These are phyloP conservation scores for Coleophoma cylindrospora DNA, from an alignment of 2,329 filamentous ascomycete genomes.

Conservation along the genomic window DNA sequence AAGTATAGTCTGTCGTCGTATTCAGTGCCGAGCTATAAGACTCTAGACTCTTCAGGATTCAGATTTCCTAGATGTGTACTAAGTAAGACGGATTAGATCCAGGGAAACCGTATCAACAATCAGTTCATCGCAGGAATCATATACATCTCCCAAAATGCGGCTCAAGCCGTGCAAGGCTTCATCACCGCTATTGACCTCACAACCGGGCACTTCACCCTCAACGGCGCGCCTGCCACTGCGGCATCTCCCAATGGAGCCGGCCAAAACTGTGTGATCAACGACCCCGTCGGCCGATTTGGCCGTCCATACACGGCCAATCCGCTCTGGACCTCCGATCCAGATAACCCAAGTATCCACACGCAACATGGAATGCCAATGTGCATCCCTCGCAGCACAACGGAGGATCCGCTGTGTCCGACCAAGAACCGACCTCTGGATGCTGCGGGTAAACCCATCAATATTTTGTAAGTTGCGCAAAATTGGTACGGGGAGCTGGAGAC, in stretches of 20 bases:
- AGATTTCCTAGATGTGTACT: too few species aligned
- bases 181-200: conserved; percentile 13
- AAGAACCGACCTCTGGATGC: conserved; percentile 27
- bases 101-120: neutral
- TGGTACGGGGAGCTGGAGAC: neutral
- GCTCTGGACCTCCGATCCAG: conserved; percentile 41
- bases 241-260: neutral
- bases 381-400: conserved; percentile 34
- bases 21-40: too few species aligned
- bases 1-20: too few species aligned
- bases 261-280: conserved; percentile 28
- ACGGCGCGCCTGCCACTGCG: neutral
- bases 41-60: too few species aligned
- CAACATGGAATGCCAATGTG: conserved; percentile 50
- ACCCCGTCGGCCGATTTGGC: conserved; percentile 39
- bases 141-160: conserved; percentile 14
- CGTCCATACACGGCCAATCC: conserved; percentile 30
- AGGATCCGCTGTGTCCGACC: conserved; percentile 29
- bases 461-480: neutral
- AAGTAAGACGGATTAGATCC: neutral
- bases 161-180: conserved; percentile 12
- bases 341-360: conserved; percentile 39
- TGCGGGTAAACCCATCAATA: neutral
- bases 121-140: conserved; percentile 13
- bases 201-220: conserved; percentile 12